Evolutionary conservation across 768 basidiomycete genomes (phyloP).

Genomic region (Suillus brevipes): DNA sequence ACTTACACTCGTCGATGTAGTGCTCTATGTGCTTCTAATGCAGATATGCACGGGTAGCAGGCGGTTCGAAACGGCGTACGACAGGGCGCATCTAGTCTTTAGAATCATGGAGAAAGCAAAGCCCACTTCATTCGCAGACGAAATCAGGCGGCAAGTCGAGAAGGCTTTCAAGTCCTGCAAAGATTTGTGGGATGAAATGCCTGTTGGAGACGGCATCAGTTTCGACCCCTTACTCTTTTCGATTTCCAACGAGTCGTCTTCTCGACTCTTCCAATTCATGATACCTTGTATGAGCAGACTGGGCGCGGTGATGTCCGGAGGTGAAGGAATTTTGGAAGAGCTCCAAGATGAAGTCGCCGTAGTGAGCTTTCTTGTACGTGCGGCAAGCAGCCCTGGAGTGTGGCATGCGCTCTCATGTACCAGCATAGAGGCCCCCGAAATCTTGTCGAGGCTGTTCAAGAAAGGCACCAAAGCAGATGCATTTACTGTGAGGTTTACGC

Average conservation of each 20-base stretch:
- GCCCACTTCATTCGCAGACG: not conserved
- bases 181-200: not conserved
- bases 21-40: slow-evolving; percentile 13
- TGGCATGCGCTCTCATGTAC: not conserved
- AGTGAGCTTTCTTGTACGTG: not conserved
- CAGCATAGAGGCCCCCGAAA: not conserved
- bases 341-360: not conserved
- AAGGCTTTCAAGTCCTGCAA: not conserved
- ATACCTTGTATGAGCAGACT: slow-evolving; percentile 22
- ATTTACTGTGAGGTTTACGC: slow-evolving; percentile 30
- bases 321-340: not conserved
- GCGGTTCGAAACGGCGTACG: not conserved
- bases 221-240: not conserved
- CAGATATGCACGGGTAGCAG: slow-evolving; percentile 8
- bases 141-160: not conserved
- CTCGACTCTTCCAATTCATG: slow-evolving; percentile 28
- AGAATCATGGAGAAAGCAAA: slow-evolving; percentile 4
- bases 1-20: slow-evolving; percentile 6
- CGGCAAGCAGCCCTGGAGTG: not conserved
- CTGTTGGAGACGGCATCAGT: not conserved
- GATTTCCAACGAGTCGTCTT: slow-evolving; percentile 6
- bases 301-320: not conserved
- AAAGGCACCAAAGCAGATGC: not conserved
- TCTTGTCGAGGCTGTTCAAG: not conserved
- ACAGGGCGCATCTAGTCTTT: not conserved